Evolutionary conservation across 2,329 filamentous ascomycete species (phyloP).

Genomic region (Magnaporthiopsis rhizophila): DNA sequence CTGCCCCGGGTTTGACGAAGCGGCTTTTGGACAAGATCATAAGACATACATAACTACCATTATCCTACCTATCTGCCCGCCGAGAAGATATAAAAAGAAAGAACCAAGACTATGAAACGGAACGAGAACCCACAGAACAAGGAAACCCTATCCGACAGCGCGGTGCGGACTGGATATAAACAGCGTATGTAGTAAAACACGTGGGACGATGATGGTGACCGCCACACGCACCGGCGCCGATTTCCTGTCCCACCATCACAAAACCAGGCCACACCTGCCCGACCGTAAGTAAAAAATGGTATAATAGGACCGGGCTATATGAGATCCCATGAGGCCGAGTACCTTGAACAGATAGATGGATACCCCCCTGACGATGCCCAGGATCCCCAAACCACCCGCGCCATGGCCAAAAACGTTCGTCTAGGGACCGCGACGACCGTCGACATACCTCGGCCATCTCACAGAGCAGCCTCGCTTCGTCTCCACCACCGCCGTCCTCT

Average conservation of each 20-base stretch:
- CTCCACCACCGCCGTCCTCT: too few species aligned
- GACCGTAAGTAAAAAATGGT: background rate
- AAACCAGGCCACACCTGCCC: background rate
- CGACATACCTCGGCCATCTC: background rate
- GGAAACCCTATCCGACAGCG: background rate
- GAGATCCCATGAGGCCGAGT: background rate
- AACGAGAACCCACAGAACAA: background rate
- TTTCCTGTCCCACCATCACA: background rate
- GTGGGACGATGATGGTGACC: background rate
- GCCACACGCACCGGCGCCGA: background rate
- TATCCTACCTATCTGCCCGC: conserved; percentile 6
- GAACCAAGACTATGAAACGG: conserved; percentile 1
- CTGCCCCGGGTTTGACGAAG: background rate
- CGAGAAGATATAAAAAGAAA: conserved; percentile 3
- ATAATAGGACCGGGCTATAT: background rate
- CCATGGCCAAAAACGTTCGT: background rate
- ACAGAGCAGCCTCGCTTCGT: too few species aligned
- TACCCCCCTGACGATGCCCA: background rate
- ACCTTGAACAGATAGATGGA: background rate
- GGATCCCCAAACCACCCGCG: background rate
- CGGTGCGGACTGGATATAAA: background rate
- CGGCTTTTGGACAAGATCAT: conserved; percentile 4
- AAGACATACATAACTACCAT: conserved; percentile 7
- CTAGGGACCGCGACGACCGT: background rate
- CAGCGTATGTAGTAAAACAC: background rate